Evolutionary conservation across 306 rosid species (phyloP), one percentile per base, ranked within the genome.

Genomic region (Dalbergia oliveri): DNA sequence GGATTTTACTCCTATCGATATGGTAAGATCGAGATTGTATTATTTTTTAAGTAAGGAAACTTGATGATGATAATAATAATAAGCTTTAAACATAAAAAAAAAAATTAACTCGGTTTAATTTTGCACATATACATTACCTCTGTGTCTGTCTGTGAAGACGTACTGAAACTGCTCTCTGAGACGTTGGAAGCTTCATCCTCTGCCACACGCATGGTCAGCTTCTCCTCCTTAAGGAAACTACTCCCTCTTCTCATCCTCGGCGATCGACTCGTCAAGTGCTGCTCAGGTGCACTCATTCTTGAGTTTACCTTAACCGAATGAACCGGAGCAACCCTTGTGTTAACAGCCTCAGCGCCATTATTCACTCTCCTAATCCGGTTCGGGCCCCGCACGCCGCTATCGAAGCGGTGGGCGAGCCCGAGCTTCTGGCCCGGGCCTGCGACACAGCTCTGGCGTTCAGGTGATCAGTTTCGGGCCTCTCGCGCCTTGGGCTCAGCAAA

Each of bases 141-240:
- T 12, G 89, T 84, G 72, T 95, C 97, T 4, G 89, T 83, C 49
- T 83, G 92, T 23, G 98, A 93, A 10, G 74, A 88, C 10, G 88
- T 86, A 84, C 90, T 90, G 50, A 90, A 51, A 74, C 91, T 87
- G 77, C 91, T 87, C 34, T 93, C 98, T 31, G 98, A 95, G 85
- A 93, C 34, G 8, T 87, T 90, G 73, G 98, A 89, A 1, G 86
- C 83, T 65, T 91, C 98, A 45, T 95, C 96, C 85, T 93, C 97
- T 50, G 79, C 83, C 31, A 54, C 83, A 47, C 68, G 50, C 10
- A 78, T 53, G 59, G 71, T 12, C 2, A 13, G 60, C 49, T 86
- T 88, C 6, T 50, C 16, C 33, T 78, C 86, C 79, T 81, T 86
- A 2, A 53, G 75, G 43, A 71, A 63, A 39, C 63, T 73, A 39